phyloP scores from a whole-genome alignment of 371 early-diverging fungal genomes.

The Massospora cicadina region DNA sequence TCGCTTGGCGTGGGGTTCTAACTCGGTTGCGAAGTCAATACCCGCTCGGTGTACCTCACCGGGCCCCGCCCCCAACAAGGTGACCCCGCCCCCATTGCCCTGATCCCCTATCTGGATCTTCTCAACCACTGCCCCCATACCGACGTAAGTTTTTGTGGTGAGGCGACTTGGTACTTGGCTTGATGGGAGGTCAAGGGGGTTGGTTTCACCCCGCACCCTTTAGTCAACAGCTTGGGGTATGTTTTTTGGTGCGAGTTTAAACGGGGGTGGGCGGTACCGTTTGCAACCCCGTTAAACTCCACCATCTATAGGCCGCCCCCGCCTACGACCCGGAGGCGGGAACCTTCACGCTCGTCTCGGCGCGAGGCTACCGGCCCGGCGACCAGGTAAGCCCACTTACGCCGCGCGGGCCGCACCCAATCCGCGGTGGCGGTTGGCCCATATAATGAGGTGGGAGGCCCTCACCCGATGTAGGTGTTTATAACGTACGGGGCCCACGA shows the following conservation, averaged over 20 bases:
- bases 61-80: neutral
- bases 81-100: neutral
- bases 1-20: neutral
- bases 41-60: neutral
- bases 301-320: neutral
- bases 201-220: too few relatives aligned
- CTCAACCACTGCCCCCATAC: neutral
- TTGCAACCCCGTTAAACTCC: too few relatives aligned
- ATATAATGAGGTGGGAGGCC: too few relatives aligned
- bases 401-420: too few relatives aligned
- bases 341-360: neutral
- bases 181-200: too few relatives aligned
- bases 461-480: slow-evolving; percentile 7
- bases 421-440: too few relatives aligned
- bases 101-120: neutral
- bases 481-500: slow-evolving; percentile 14
- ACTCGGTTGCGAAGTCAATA: neutral
- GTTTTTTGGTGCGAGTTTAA: too few relatives aligned
- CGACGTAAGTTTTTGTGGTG: too few relatives aligned
- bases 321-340: neutral
- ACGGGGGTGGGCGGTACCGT: too few relatives aligned
- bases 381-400: neutral
- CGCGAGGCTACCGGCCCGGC: neutral
- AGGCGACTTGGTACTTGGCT: too few relatives aligned
- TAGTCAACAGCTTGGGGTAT: too few relatives aligned